These are phyloP conservation scores for Mortierella antarctica DNA, from an alignment of 192 early-diverging fungal genomes.

Conservation along the genomic window DNA sequence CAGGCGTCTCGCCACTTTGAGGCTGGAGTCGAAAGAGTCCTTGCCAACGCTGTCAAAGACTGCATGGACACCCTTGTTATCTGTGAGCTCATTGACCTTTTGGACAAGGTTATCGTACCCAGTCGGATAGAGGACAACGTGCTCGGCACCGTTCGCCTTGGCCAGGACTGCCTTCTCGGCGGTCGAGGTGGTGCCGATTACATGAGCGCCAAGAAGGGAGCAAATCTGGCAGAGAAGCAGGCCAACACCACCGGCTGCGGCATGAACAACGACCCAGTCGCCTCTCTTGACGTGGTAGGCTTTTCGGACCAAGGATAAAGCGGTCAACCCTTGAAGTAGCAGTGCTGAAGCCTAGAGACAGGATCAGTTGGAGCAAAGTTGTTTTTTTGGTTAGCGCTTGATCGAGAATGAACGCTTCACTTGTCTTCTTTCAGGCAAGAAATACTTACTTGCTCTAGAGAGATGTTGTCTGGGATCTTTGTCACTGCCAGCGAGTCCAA, in stretches of 20 bases:
- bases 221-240: conserved; percentile 80
- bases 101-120: conserved; percentile 66
- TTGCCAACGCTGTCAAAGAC: conserved; percentile 93
- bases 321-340: conserved; percentile 85
- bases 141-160: conserved; percentile 67
- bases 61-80: conserved; percentile 76
- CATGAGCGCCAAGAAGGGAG: conserved; percentile 78
- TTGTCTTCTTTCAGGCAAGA: neutral
- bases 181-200: conserved; percentile 86
- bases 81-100: conserved; percentile 76
- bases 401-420: conserved; percentile 35
- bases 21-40: conserved; percentile 77
- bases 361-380: neutral
- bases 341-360: conserved; percentile 8
- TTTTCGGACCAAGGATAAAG: conserved; percentile 71
- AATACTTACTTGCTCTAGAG: conserved; percentile 13
- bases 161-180: conserved; percentile 76
- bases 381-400: neutral
- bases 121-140: conserved; percentile 74
- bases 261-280: conserved; percentile 86
- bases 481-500: conserved; percentile 43
- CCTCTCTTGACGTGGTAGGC: conserved; percentile 74
- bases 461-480: conserved; percentile 37
- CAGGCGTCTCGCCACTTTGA: conserved; percentile 65
- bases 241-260: conserved; percentile 92